Evolutionary conservation across 768 basidiomycete genomes (phyloP), one percentile per base, ranked within the genome.

Genomic region (Pseudohyphozyma bogoriensis): DNA sequence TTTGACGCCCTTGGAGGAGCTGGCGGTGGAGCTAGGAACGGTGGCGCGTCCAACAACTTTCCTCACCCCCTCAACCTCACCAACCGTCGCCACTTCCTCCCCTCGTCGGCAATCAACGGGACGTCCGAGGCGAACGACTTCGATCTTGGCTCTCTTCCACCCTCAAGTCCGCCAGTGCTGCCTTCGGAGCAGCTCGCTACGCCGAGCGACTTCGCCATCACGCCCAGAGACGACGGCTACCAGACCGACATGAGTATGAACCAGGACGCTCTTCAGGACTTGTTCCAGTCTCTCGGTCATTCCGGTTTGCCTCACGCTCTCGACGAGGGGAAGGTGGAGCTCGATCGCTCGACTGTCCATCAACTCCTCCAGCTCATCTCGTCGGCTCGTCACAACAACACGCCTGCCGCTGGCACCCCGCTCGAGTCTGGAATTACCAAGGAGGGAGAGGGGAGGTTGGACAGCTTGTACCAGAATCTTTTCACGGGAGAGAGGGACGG

Each of bases 121-220:
- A 53, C 58, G 2, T 66, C 65, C 3, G 65, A 66, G 51, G 60
- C 60, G 20, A 64, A 45, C 44, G 58, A 60, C 0, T 66, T 60
- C 26, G 65, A 66, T 33, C 42, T 60, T 7, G 59, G 59, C 24
- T 60, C 58, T 0, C 59, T 66, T 15, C 65, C 65, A 3, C 65
- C 65, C 0, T 66, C 65, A 9, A 51, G 46, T 11, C 65, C 65
- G 16, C 65, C 65, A 10, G 51, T 40, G 31, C 53, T 66, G 0
- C 65, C 55, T 2, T 60, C 58, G 40, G 65, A 66, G 29, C 59
- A 55, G 20, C 58, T 63, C 44, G 58, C 65, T 0, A 66, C 65
- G 0, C 65, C 65, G 10, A 59, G 56, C 60, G 65, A 66, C 26
- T 62, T 60, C 33, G 63, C 57, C 10, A 46, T 66, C 60, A 66